Base-by-base conservation (phyloP, 352 stramenopile genomes). In the Globisporangium rhizosaccharum region DNA sequence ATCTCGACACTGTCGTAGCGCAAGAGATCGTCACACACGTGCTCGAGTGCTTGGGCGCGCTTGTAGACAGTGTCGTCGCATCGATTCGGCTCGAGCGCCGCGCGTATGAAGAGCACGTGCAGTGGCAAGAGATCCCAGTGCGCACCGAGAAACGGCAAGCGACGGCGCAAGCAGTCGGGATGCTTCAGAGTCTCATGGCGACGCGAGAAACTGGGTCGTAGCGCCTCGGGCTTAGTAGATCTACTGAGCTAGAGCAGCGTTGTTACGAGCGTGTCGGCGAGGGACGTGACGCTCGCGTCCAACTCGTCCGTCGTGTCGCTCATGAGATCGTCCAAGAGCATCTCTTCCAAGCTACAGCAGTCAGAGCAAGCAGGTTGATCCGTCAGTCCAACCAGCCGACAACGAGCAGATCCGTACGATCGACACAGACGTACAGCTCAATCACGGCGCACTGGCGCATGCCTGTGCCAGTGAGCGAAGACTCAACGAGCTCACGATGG, bases 371-470 rank as follows among this genome's bases (percentile, higher is more conserved):
- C 18, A 42, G 18, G 37, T 53, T 17, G 30, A 36, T 36, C 30
- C 2, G 23, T 60, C 23, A 57, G 44, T 46, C 8, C 17, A 3
- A 23, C 23, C 23, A 23, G 23, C 23, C 23, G 17, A 1, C 12
- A 26, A 15, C 59, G 51, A 25, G 11, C 7, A 15, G 10, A 26
- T 6, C 3, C 5, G 15, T 26, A 41, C n/a, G 11, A 30, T 5
- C 18, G 25, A n/a, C 2, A 1, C 17, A 2, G 18, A 78, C 76
- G 52, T 56, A 86, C 79, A 87, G 78, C 63, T 89, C 79, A 51
- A 89, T 79, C 23, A 89, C 70, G 5, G 66, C 68, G 39, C 53
- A 71, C 60, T 89, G 79, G 37, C 79, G 44, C 75, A 87, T 83
- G 18, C 77, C 77, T 2, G 77, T 81, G 8, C 76, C 69, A 28